These are phyloP conservation scores for Zygoascus bituminiphila DNA, from an alignment of 805 yeast genomes.

Conservation along the genomic window DNA sequence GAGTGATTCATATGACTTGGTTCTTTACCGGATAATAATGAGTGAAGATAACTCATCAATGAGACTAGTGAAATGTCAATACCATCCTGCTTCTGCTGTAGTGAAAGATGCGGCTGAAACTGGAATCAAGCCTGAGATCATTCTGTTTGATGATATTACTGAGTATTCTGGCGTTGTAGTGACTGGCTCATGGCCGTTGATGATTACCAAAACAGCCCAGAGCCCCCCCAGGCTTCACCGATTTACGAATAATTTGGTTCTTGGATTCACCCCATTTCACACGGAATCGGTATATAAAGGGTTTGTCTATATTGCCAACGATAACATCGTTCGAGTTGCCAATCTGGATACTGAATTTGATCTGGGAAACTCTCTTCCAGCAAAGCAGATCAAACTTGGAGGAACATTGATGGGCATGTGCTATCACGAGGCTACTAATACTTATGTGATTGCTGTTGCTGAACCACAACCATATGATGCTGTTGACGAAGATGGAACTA, in stretches of 20 bases:
- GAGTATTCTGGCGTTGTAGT: constrained; percentile 52
- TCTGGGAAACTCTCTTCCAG: constrained; percentile 12
- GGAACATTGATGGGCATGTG: constrained; percentile 58
- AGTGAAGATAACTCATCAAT: constrained; percentile 36
- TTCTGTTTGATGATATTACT: constrained; percentile 48
- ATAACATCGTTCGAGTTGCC: constrained; percentile 54
- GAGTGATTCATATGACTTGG: constrained; percentile 75
- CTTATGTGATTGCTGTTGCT: constrained; percentile 55
- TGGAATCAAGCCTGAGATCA: constrained; percentile 28
- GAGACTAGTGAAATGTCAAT: constrained; percentile 32
- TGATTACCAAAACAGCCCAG: constrained; percentile 55
- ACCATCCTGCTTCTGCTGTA: constrained; percentile 30
- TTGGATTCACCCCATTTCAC: constrained; percentile 43
- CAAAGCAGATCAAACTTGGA: constrained; percentile 33
- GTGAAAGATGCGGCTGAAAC: constrained; percentile 19
- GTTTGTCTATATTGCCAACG: constrained; percentile 62
- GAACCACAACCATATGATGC: constrained; percentile 53
- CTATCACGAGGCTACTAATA: constrained; percentile 58
- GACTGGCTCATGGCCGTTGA: constrained; percentile 66
- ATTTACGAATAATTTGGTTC: constrained; percentile 50
- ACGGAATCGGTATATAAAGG: constrained; percentile 35
- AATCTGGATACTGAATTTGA: constrained; percentile 13
- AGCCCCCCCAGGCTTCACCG: constrained; percentile 58
- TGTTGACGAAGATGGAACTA: constrained; percentile 65
- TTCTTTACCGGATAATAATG: constrained; percentile 51